Evolutionary conservation across 495 filamentous ascomycete genomes (phyloP).

Genomic region (Podospora anserina): DNA sequence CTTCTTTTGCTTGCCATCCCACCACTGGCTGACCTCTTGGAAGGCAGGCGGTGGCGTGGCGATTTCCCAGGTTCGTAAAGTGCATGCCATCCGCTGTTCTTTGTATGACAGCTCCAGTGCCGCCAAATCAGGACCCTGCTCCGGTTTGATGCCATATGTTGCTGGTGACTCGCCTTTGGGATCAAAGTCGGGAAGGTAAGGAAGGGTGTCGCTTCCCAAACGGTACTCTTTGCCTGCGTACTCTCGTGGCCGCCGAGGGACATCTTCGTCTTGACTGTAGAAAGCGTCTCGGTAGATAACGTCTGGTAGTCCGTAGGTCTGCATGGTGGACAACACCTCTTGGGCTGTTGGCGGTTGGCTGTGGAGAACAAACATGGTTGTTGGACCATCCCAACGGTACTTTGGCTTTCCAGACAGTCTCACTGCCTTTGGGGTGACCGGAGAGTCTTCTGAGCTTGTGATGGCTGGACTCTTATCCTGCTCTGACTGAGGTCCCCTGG

Average conservation of each 20-base stretch:
- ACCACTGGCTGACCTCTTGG: constrained; percentile 69
- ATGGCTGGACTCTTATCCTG: constrained; percentile 3
- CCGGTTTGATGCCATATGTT: constrained; percentile 52
- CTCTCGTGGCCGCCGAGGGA: constrained; percentile 72
- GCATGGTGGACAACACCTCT: constrained; percentile 45
- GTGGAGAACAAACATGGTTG: constrained; percentile 29
- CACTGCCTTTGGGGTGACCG: not conserved
- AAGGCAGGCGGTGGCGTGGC: constrained; percentile 63
- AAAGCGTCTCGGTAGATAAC: constrained; percentile 82
- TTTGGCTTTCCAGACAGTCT: not conserved
- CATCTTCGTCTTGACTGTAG: constrained; percentile 83
- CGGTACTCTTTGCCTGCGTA: constrained; percentile 89
- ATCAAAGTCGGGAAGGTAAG: constrained; percentile 79
- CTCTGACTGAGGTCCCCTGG: constrained; percentile 12
- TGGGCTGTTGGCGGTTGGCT: constrained; percentile 36
- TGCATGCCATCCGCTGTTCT: constrained; percentile 51
- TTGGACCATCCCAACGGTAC: constrained; percentile 23
- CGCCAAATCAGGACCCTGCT: constrained; percentile 44
- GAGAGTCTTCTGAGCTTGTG: constrained; percentile 4
- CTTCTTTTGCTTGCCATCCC: constrained; percentile 38
- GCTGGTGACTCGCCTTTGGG: constrained; percentile 55
- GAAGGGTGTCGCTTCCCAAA: constrained; percentile 67
- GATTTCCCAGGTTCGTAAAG: constrained; percentile 63
- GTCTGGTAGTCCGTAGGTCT: constrained; percentile 38
- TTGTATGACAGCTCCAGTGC: constrained; percentile 51